These are phyloP conservation scores for Taxillus chinensis DNA, from an alignment of 164 flowering plant species.

Conservation along the genomic window DNA sequence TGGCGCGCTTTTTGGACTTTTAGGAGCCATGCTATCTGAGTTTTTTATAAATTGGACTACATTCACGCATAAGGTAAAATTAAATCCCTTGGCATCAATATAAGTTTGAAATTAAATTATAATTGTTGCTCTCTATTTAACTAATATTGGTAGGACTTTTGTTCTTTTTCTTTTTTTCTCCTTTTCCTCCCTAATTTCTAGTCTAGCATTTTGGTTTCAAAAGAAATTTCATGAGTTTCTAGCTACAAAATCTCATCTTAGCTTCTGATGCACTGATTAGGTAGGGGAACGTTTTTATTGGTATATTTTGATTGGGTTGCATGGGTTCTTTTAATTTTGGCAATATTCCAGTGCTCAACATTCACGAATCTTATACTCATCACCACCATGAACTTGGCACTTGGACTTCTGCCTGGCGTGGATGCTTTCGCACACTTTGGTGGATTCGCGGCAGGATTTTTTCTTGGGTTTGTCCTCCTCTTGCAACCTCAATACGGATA, in stretches of 20 bases:
- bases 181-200: too few relatives aligned
- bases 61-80: constrained; percentile 51
- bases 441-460: constrained; percentile 54
- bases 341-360: constrained; percentile 47
- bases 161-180: too few relatives aligned
- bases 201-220: too few relatives aligned
- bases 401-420: constrained; percentile 47
- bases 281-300: too few relatives aligned
- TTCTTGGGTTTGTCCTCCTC: constrained; percentile 57
- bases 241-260: too few relatives aligned
- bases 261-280: too few relatives aligned
- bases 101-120: neutral
- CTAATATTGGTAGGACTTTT: too few relatives aligned
- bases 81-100: too few relatives aligned
- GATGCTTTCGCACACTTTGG: constrained; percentile 58
- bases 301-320: too few relatives aligned
- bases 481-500: constrained; percentile 67
- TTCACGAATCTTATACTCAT: constrained; percentile 28
- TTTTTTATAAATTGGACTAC: constrained; percentile 60
- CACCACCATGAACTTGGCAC: constrained; percentile 37
- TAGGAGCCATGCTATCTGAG: constrained; percentile 77
- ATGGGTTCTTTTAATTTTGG: neutral
- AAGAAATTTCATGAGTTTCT: too few relatives aligned
- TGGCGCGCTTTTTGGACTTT: constrained; percentile 58
- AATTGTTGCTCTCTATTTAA: too few relatives aligned